A percentile compares a stretch with the other conserved stretches of the same genome.
Conservation (phyloP, 176 grass and related monocot species). For the Oryza longistaminata region DNA sequence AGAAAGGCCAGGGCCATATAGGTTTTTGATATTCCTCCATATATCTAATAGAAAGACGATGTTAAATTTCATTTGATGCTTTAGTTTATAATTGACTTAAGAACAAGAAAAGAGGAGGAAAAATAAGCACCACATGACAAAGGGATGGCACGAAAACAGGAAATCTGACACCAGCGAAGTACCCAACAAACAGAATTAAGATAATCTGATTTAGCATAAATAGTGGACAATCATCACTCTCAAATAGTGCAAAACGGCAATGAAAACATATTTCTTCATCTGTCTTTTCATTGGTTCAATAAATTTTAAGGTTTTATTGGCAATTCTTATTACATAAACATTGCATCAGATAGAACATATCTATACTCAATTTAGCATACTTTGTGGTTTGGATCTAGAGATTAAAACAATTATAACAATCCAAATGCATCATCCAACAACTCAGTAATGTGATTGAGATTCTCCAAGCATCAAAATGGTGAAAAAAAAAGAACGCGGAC, state of each 20-base stretch:
- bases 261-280: neutral
- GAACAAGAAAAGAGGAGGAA: conserved; percentile 1
- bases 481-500: neutral
- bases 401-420: conserved; percentile 8
- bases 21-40: neutral
- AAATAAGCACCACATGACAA: neutral
- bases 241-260: neutral
- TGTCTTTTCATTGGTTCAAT: neutral
- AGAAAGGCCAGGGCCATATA: neutral
- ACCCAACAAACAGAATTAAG: conserved; percentile 10
- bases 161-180: neutral
- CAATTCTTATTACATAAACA: too few relatives aligned
- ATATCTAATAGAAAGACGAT: conserved; percentile 28
- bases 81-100: neutral
- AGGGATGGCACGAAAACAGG: neutral
- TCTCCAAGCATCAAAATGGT: neutral
- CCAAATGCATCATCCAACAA: neutral
- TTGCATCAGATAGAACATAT: neutral
- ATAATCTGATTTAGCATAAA: neutral
- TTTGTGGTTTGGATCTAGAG: neutral
- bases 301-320: conserved; percentile 2
- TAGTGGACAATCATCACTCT: neutral
- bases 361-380: neutral
- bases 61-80: neutral
- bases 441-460: neutral